Base-by-base conservation (phyloP, 345 rosid genomes). In the Gossypium bickii region DNA sequence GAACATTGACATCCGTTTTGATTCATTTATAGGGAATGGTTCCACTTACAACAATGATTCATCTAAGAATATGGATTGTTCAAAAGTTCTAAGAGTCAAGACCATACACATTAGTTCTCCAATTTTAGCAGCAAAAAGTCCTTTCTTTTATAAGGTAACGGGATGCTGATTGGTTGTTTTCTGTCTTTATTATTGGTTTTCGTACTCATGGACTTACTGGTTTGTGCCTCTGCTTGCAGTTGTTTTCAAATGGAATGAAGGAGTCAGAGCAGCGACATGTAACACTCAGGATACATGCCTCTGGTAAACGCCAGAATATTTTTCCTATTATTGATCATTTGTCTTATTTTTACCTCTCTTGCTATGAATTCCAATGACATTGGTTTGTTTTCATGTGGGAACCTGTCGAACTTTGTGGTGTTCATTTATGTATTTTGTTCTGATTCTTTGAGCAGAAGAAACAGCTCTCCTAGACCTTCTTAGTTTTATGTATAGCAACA, bases 201-300 rank as follows among this genome's bases (percentile, higher is more conserved):
- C 10, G 16, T 22, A 22, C 41, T 47, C 55, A 34, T 78, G 38
- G 56, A 61, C 41, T 60, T 16, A 55, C 24, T 4, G 7, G 47
- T 61, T 72, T 73, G 55, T 57, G 74, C 27, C 6, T 45, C 38
- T 74, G 69, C 47, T 41, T 78, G 71, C 80, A 93, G 97, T 81
- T 94, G 67, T 87, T 92, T 78, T 92, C 91, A 41, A 92, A 90
- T 79, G 97, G 93, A 68, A 92, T 90, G 93, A 84, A 78, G 61
- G 94, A 90, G 76, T 87, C 92, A 0, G 88, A 87, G 70, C 90
- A 88, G 82, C 89, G 91, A 57, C 87, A 85, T 61, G 79, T 88
- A 11, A 92, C 93, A 53, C 81, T 94, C 70, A 70, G 76, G 16
- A 89, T 94, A 81, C 87, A 88, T 81, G 90, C 85, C 73, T 89